phyloP scores from a whole-genome alignment of 1,284 basidiomycete species.

The Termitomyces sp. region DNA sequence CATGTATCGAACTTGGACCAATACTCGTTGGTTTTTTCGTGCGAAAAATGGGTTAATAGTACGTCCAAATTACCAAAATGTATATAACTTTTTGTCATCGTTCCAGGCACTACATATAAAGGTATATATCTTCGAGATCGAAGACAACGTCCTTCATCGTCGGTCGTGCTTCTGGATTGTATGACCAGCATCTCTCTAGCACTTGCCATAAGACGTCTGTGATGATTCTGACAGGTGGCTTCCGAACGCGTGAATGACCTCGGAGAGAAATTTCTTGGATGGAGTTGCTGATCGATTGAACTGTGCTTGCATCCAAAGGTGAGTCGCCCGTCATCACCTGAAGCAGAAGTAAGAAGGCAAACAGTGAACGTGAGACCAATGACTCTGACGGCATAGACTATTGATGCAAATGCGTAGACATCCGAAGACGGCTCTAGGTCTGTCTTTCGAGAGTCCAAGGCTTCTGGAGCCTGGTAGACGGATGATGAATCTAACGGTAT shows the following conservation, averaged over 20 bases:
- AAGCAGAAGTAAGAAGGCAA: neutral
- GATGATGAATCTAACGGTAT: neutral
- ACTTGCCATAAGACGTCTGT: conserved; percentile 6
- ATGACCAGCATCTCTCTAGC: conserved; percentile 10
- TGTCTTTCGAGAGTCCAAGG: neutral
- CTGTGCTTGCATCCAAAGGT: neutral
- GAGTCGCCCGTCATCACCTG: conserved; percentile 12
- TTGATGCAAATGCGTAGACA: conserved; percentile 12
- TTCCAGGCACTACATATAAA: conserved; percentile 5
- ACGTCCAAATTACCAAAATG: neutral
- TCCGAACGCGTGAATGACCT: conserved; percentile 1
- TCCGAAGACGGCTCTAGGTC: conserved; percentile 3
- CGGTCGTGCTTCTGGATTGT: conserved; percentile 7
- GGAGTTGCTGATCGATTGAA: neutral
- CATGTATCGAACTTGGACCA: conserved; percentile 6
- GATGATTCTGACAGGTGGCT: conserved; percentile 1
- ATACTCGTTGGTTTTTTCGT: neutral
- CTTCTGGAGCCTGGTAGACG: conserved; percentile 15
- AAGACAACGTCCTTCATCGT: conserved; percentile 9
- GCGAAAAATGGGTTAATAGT: neutral
- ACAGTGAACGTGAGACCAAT: neutral
- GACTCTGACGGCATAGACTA: conserved; percentile 10
- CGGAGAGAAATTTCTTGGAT: neutral
- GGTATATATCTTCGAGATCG: conserved; percentile 9
- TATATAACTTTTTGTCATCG: neutral